Evolutionary conservation across 2,329 filamentous ascomycete genomes (phyloP).

Genomic region (Aspergillus carbonarius): DNA sequence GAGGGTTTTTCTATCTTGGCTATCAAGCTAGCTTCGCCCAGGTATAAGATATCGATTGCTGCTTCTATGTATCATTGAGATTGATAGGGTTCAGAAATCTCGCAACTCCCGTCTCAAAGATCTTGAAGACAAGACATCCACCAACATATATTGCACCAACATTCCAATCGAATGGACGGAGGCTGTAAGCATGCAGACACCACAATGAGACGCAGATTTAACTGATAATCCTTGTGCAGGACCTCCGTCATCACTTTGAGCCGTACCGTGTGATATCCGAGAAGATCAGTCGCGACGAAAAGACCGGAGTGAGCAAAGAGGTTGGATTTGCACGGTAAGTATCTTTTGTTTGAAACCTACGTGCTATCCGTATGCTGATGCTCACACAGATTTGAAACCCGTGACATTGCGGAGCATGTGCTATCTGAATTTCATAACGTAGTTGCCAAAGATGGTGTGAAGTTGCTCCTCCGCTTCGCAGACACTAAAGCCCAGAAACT

Average conservation of each 20-base stretch:
- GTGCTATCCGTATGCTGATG: slow-evolving; percentile 7
- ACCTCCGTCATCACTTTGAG: slow-evolving; percentile 65
- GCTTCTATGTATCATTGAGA: not conserved
- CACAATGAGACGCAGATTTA: not conserved
- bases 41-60: slow-evolving; percentile 47
- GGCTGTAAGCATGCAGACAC: slow-evolving; percentile 58
- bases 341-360: slow-evolving; percentile 1
- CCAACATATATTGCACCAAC: slow-evolving; percentile 97
- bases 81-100: slow-evolving; percentile 68
- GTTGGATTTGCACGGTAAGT: slow-evolving; percentile 91
- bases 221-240: slow-evolving; percentile 48
- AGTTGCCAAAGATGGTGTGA: slow-evolving; percentile 74
- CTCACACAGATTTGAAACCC: slow-evolving; percentile 73
- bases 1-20: slow-evolving; percentile 87
- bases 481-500: slow-evolving; percentile 97
- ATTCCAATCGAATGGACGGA: slow-evolving; percentile 90
- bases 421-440: slow-evolving; percentile 82
- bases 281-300: slow-evolving; percentile 88
- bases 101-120: slow-evolving; percentile 98
- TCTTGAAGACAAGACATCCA: slow-evolving; percentile 83
- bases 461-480: slow-evolving; percentile 92
- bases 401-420: slow-evolving; percentile 86
- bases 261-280: slow-evolving; percentile 74
- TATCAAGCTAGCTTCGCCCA: slow-evolving; percentile 98
- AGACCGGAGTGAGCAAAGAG: slow-evolving; percentile 84